These are phyloP conservation scores for Lactarius akahatsu DNA, from an alignment of 768 basidiomycete species.

Conservation along the genomic window DNA sequence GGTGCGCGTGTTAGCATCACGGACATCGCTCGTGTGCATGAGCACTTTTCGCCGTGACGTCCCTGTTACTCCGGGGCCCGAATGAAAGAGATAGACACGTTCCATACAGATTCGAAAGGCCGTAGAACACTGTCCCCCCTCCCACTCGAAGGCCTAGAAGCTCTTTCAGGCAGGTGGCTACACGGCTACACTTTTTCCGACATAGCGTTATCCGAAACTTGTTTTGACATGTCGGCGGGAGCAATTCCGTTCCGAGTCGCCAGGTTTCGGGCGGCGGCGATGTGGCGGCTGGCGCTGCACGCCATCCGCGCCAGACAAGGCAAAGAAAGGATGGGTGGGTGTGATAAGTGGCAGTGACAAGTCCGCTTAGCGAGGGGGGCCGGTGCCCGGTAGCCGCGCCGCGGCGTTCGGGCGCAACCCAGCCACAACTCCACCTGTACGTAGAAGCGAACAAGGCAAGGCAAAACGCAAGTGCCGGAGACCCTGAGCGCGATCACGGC, in stretches of 20 bases:
- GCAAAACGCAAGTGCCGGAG: not conserved
- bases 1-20: not conserved
- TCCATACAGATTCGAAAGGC: not conserved
- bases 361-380: not conserved
- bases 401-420: not conserved
- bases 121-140: not conserved
- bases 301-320: not conserved
- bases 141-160: not conserved
- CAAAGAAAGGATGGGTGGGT: not conserved
- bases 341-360: not conserved
- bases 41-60: not conserved
- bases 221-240: not conserved
- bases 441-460: not conserved
- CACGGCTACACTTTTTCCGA: not conserved
- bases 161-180: not conserved
- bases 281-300: not conserved
- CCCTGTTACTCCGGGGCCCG: not conserved
- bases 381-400: not conserved
- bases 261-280: not conserved
- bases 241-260: not conserved
- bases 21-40: not conserved
- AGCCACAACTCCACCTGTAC: conserved; percentile 1
- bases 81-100: not conserved
- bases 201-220: not conserved
- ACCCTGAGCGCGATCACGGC: not conserved